A percentile compares a stretch with the other conserved stretches of the same genome.
These are phyloP conservation scores for Fusarium napiforme DNA, from an alignment of 2,329 filamentous ascomycete species.

Conservation along the genomic window DNA sequence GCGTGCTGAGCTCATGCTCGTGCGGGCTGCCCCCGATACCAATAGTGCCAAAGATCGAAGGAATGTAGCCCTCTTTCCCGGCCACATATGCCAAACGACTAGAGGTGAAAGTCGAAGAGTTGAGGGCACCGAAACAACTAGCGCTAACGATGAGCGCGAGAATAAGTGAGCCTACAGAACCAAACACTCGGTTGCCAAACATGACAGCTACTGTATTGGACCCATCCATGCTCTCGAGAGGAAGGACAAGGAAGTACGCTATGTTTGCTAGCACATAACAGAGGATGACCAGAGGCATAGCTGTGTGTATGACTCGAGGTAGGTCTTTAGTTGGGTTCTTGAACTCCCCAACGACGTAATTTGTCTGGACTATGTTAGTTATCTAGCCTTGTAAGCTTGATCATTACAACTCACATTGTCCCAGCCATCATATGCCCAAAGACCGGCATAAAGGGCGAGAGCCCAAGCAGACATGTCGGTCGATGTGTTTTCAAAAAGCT, in stretches of 20 bases:
- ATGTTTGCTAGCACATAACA: constrained; percentile 92
- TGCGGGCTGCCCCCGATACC: constrained; percentile 68
- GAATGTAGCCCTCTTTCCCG: constrained; percentile 94
- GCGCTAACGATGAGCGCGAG: constrained; percentile 90
- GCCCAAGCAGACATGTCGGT: constrained; percentile 87
- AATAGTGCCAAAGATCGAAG: constrained; percentile 82
- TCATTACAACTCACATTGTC: constrained; percentile 78
- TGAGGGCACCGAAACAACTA: constrained; percentile 93
- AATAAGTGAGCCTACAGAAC: constrained; percentile 81
- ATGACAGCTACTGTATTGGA: constrained; percentile 96
- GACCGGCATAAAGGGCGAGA: constrained; percentile 90
- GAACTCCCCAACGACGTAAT: constrained; percentile 98
- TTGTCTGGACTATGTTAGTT: constrained; percentile 70
- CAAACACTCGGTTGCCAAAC: constrained; percentile 92
- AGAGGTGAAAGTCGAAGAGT: constrained; percentile 93
- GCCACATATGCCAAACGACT: constrained; percentile 93
- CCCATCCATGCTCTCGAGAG: constrained; percentile 80
- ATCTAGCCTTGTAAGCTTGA: neutral
- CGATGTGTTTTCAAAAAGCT: constrained; percentile 90
- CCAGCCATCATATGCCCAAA: constrained; percentile 99
- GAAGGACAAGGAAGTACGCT: constrained; percentile 93
- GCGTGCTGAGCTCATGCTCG: constrained; percentile 55
- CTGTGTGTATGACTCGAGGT: constrained; percentile 93
- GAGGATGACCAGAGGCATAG: constrained; percentile 92
- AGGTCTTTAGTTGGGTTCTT: constrained; percentile 90